Evolutionary conservation across 495 filamentous ascomycete species (phyloP), one percentile per base, ranked within the genome.

Genomic region (Sordaria brevicollis): DNA sequence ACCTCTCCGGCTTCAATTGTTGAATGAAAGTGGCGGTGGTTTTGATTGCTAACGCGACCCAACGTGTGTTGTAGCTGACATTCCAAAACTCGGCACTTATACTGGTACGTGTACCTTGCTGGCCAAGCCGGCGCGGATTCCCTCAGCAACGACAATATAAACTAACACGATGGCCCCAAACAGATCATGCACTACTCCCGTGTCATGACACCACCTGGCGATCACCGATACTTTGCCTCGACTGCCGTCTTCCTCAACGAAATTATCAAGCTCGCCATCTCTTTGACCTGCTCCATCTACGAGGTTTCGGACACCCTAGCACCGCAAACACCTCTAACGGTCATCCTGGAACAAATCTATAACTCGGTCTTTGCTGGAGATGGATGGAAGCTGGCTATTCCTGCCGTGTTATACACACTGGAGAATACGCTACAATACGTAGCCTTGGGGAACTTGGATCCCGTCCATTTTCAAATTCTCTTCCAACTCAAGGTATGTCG

Each of bases 201-300:
- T 72, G 86, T 93, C 54, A 99, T 99, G 95, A 90, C 92, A 6
- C 84, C 88, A 21, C 86, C 88, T 36, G 88, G 88, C 73, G 91
- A 92, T 66, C 92, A 92, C 72, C 89, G 94, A 77, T 99, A 97
- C 80, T 89, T 94, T 71, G 89, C 94, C 34, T 97, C 94, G 17
- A 97, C 95, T 33, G 94, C 95, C 15, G 94, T 99, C 21, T 91
- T 99, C 76, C 82, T 97, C 49, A 96, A 93, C 76, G 95, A 99
- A 81, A 86, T 97, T 66, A 85, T 97, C 72, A 99, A 99, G 81
- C 85, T 99, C 35, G 86, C 89, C 17, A 87, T 97, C 70, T 93
- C 90, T 74, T 80, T 97, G 25, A 94, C 90, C 57, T 90, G 97
- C 75, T 90, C 93, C 4, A 84, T 96, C 67, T 93, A 93, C 83